Percentiles rank a stretch among this genome's conserved stretches.
Evolutionary conservation across 2,329 filamentous ascomycete species (phyloP).

Genomic region (Podosphaera leucotricha): DNA sequence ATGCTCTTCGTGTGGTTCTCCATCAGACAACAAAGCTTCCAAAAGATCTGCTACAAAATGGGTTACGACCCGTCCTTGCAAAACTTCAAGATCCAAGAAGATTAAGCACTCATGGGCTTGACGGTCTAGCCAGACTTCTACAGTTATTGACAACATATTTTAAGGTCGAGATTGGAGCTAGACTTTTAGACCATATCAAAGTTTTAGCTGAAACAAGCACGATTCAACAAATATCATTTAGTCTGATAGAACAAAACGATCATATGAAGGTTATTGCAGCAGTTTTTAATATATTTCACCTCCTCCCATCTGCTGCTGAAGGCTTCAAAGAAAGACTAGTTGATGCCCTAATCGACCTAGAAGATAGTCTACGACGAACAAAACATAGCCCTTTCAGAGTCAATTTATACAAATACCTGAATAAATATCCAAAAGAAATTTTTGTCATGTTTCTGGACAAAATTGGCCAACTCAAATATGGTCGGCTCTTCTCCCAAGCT

Average conservation of each 20-base stretch:
- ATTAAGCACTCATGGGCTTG: constrained; percentile 66
- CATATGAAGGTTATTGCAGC: constrained; percentile 89
- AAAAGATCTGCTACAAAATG: constrained; percentile 85
- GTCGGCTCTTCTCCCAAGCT: constrained; percentile 75
- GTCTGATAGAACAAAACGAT: constrained; percentile 73
- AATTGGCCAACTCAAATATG: constrained; percentile 66
- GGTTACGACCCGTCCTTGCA: constrained; percentile 81
- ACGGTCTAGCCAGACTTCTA: constrained; percentile 71
- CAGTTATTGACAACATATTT: constrained; percentile 94
- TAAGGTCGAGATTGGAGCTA: constrained; percentile 88
- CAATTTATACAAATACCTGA: constrained; percentile 79
- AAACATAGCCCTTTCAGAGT: constrained; percentile 77
- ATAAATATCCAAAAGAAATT: constrained; percentile 73
- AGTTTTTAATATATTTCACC: constrained; percentile 89
- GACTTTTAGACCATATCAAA: constrained; percentile 85
- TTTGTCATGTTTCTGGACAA: constrained; percentile 60
- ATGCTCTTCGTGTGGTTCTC: constrained; percentile 69
- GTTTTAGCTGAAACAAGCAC: constrained; percentile 59
- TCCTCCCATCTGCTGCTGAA: constrained; percentile 76
- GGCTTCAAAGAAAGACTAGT: constrained; percentile 80
- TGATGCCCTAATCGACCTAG: constrained; percentile 70
- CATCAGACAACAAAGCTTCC: constrained; percentile 77
- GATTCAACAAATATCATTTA: constrained; percentile 81
- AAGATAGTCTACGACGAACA: constrained; percentile 64
- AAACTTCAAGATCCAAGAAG: constrained; percentile 88